These are phyloP conservation scores for Zygnema cylindricum DNA, from an alignment of 139 green algal species.

Conservation along the genomic window DNA sequence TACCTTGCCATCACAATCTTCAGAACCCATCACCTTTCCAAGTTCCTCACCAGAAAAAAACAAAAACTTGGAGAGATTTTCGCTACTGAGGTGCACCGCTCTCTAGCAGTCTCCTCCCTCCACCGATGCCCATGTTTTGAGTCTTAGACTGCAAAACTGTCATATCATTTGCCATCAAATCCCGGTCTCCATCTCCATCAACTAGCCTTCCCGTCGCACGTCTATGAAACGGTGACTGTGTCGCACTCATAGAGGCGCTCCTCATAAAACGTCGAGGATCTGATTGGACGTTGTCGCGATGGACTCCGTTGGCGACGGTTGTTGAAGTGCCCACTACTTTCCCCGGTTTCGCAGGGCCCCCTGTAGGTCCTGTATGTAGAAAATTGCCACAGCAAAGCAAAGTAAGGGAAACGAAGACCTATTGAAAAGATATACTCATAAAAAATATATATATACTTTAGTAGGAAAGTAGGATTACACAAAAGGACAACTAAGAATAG, in stretches of 20 bases:
- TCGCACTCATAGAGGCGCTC: slow-evolving; percentile 14
- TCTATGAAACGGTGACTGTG: slow-evolving; percentile 3
- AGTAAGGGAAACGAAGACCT: too few species aligned
- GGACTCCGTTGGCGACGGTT: not conserved
- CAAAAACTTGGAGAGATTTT: too few species aligned
- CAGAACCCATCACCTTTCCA: too few species aligned
- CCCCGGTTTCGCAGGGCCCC: slow-evolving; percentile 13
- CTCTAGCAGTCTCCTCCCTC: slow-evolving; percentile 6
- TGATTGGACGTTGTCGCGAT: not conserved
- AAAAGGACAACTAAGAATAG: too few species aligned
- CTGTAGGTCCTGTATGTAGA: not conserved
- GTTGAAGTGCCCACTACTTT: not conserved
- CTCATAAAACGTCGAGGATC: not conserved
- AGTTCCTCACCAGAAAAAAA: too few species aligned
- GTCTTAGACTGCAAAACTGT: not conserved
- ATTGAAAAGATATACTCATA: too few species aligned
- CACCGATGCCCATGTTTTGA: not conserved
- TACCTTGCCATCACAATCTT: too few species aligned
- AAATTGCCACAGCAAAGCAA: too few species aligned
- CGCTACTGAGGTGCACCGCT: not conserved
- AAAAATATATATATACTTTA: too few species aligned
- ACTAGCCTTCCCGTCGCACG: not conserved
- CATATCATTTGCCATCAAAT: not conserved
- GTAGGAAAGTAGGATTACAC: too few species aligned
- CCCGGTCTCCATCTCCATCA: not conserved